Conservation (phyloP, 1,284 basidiomycete species). For the Ustilago hordei region DNA sequence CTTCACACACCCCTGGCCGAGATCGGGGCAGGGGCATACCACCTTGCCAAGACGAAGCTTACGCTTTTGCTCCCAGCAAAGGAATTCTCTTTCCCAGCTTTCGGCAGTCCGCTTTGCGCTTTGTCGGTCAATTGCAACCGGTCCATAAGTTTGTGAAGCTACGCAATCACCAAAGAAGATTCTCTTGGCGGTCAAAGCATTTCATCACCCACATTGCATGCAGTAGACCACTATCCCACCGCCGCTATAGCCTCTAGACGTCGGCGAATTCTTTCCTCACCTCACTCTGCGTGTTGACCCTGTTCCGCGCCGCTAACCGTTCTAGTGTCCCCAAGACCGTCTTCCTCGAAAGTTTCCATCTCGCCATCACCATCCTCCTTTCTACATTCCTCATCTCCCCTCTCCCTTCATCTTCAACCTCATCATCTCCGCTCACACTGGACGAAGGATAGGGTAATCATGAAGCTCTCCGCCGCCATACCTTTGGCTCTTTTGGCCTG, state of each 20-base stretch:
- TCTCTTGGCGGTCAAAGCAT: constrained; percentile 3
- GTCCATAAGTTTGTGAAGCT: not conserved
- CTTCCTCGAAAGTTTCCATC: not conserved
- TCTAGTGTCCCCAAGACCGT: not conserved
- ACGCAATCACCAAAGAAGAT: not conserved
- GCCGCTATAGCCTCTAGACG: not conserved
- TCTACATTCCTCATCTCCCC: not conserved
- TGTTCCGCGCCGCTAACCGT: not conserved
- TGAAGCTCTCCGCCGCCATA: constrained; percentile 36
- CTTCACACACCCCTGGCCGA: not conserved
- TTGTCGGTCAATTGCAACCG: constrained; percentile 6
- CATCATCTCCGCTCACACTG: not conserved
- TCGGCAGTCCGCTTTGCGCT: not conserved
- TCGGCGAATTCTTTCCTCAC: constrained; percentile 8
- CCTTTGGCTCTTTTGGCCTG: constrained; percentile 29
- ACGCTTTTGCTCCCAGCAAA: not conserved
- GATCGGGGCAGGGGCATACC: not conserved
- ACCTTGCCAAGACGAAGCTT: not conserved
- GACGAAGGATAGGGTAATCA: constrained; percentile 1
- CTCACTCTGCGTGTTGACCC: constrained; percentile 9
- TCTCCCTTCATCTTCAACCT: not conserved
- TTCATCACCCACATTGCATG: constrained; percentile 4
- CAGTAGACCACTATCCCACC: not conserved
- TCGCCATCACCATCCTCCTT: not conserved
- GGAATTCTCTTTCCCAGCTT: not conserved